Percentiles rank a stretch among this genome's conserved stretches.
Conservation (phyloP, 208 protist species). For the Phytomonas serpens region DNA sequence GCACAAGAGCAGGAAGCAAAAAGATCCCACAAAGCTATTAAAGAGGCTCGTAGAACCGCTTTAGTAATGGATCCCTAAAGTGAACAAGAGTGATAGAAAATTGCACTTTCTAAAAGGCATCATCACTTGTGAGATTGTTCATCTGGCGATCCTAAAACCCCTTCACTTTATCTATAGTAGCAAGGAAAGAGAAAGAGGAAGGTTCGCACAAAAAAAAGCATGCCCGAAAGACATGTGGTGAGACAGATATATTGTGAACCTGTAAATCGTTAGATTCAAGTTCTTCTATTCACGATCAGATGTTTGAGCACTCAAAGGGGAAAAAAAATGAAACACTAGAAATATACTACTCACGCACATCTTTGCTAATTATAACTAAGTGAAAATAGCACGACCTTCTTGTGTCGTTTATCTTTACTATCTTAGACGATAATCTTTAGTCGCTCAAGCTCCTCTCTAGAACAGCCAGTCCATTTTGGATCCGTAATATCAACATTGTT, state of each 20-base stretch:
- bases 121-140: not conserved
- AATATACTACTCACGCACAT: slow-evolving; percentile 7
- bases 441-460: slow-evolving; percentile 62
- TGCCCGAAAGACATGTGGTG: not conserved
- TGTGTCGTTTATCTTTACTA: not conserved
- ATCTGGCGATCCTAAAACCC: not conserved
- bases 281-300: not conserved
- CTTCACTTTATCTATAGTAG: slow-evolving; percentile 3
- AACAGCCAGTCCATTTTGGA: slow-evolving; percentile 87
- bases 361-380: slow-evolving; percentile 6
- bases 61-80: not conserved
- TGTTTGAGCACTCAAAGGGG: slow-evolving; percentile 12
- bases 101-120: not conserved
- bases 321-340: slow-evolving; percentile 11
- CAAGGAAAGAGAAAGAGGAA: slow-evolving; percentile 6
- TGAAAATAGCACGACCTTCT: not conserved
- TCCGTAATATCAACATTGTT: slow-evolving; percentile 86
- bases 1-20: not conserved
- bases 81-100: slow-evolving; percentile 3
- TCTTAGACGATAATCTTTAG: slow-evolving; percentile 53
- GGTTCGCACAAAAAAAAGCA: not conserved
- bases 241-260: not conserved
- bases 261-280: slow-evolving; percentile 8
- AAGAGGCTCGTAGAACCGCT: not conserved
- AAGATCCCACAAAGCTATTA: not conserved